phyloP scores from a whole-genome alignment of 306 rosid genomes.

The Prunus mira region DNA sequence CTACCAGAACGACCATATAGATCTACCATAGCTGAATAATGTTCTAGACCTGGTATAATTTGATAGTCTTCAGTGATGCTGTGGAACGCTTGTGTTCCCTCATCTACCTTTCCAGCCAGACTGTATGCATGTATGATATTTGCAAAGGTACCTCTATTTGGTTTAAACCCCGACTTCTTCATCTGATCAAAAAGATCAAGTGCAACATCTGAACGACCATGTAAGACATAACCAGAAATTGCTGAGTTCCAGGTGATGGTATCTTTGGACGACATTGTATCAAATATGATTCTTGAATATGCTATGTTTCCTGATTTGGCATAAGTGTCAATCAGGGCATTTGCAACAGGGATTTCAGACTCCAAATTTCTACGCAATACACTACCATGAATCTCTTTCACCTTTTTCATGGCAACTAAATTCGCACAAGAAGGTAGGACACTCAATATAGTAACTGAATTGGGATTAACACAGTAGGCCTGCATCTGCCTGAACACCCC shows the following conservation, averaged over 20 bases:
- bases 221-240: conserved; percentile 68
- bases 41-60: conserved; percentile 67
- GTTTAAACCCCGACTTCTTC: conserved; percentile 57
- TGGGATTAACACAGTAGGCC: conserved; percentile 47
- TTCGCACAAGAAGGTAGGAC: conserved; percentile 72
- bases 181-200: conserved; percentile 60
- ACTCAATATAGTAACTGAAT: conserved; percentile 70
- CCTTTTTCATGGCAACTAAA: conserved; percentile 60
- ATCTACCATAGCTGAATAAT: conserved; percentile 72
- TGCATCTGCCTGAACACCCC: conserved; percentile 82
- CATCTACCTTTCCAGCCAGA: conserved; percentile 62
- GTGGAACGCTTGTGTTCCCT: conserved; percentile 62
- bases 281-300: conserved; percentile 62
- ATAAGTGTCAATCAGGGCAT: conserved; percentile 70
- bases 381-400: conserved; percentile 79
- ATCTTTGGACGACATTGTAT: conserved; percentile 65
- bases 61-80: conserved; percentile 53
- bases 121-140: conserved; percentile 66
- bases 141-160: conserved; percentile 77
- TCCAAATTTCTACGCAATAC: conserved; percentile 60
- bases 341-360: conserved; percentile 56
- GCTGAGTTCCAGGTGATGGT: conserved; percentile 83
- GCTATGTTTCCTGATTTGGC: conserved; percentile 75
- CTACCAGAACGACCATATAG: conserved; percentile 84
- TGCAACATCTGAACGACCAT: conserved; percentile 60